Base-by-base conservation (phyloP, 495 filamentous ascomycete species). In the Daldinia vernicosa region DNA sequence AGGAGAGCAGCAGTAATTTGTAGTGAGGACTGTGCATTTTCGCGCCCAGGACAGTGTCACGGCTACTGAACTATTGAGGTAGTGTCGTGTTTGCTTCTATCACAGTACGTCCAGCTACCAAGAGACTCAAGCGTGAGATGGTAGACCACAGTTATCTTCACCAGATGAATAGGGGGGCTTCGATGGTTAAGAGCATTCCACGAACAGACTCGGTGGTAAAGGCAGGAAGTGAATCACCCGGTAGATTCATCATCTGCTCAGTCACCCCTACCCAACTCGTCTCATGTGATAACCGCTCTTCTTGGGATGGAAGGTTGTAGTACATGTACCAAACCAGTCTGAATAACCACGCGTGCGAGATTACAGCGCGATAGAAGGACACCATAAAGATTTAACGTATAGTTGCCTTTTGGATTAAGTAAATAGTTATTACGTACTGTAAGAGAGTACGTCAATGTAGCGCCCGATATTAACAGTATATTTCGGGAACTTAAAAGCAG, bases 71-170 rank as follows among this genome's bases (percentile, higher is more conserved):
- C 3, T 37, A 30, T 30, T 22, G 22, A 40, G 62, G 27, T 14
- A 28, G 8, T 15, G 27, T 33, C 28, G 17, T 66, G 55, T 66
- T 58, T 66, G 55, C 19, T 43, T 47, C 32, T n/a, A 14, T 43
- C 47, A 52, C 32, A 52, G 24, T 50, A 57, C 58, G 40, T 22
- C 32, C 37, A 55, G 32, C 40, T 56, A 19, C 28, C 39, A 39
- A 35, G 39, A 39, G 26, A 19, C 15, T 45, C 19, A 12, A 35
- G 17, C 14, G 60, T 22, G 6, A 50, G 11, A 67, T 40, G 22
- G 22, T 43, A 56, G 24, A 4, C 7, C 15, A 47, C 33, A 22
- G 14, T 33, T 26, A 30, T n/a, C 9, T 43, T 54, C 14, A 53
- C 32, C 30, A 12, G 30, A 63, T 27, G 22, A 63, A 47, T 24